These are phyloP conservation scores for Chondrus crispus DNA, from an alignment of 23 red algal species.

Conservation along the genomic window DNA sequence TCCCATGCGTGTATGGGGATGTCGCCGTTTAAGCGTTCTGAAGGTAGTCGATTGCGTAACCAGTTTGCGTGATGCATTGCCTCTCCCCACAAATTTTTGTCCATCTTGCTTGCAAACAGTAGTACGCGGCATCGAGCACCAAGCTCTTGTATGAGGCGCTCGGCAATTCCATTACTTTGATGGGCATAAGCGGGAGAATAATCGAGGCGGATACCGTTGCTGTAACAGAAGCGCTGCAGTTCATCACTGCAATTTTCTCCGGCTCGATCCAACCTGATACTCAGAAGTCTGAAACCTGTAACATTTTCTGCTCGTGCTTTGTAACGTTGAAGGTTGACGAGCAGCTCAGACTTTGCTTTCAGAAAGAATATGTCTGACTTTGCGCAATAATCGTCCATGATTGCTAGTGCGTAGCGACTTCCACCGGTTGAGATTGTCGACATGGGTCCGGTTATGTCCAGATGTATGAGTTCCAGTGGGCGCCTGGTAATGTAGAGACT, in stretches of 20 bases:
- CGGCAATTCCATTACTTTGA: neutral
- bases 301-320: neutral
- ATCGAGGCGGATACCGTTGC: neutral
- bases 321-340: neutral
- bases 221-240: neutral
- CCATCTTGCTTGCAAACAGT: neutral
- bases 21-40: neutral
- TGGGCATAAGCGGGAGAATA: neutral
- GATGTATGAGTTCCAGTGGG: neutral
- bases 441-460: neutral
- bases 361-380: neutral
- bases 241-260: neutral
- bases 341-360: neutral
- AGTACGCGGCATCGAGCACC: neutral
- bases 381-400: neutral
- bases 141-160: conserved; percentile 7
- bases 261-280: neutral
- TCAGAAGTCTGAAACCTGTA: neutral
- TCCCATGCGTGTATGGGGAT: neutral
- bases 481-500: neutral
- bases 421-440: neutral
- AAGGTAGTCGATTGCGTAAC: neutral
- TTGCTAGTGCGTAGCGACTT: neutral
- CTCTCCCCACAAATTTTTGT: neutral
- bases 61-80: neutral